Conservation (phyloP, 345 rosid genomes). For the Moringa oleifera region DNA sequence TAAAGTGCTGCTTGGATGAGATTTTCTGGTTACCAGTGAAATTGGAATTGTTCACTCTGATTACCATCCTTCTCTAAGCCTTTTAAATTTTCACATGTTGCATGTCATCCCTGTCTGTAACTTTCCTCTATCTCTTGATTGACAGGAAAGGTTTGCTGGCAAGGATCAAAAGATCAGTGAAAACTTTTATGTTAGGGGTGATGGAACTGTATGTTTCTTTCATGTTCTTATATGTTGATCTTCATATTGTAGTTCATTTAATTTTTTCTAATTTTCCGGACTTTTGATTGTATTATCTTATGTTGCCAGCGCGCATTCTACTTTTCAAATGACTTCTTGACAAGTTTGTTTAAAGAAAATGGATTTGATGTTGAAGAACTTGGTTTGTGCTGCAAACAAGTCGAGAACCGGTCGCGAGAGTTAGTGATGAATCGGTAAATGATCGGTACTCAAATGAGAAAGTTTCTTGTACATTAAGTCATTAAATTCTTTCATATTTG, state of each 20-base stretch:
- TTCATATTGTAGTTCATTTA: conserved; percentile 9
- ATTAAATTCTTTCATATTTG: background rate
- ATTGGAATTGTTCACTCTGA: no score
- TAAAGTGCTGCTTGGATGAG: no score
- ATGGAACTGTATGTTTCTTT: conserved; percentile 80
- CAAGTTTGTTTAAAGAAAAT: conserved; percentile 53
- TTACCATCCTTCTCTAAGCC: no score
- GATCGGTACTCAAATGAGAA: conserved; percentile 3
- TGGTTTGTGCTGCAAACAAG: conserved; percentile 80
- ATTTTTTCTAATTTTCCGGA: conserved; percentile 7
- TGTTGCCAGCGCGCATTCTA: conserved; percentile 80
- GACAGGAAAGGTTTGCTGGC: conserved; percentile 76
- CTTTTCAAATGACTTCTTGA: conserved; percentile 73
- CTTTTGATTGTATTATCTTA: conserved; percentile 5
- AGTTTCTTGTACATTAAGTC: background rate
- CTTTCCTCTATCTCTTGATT: conserved; percentile 11
- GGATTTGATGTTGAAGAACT: conserved; percentile 75
- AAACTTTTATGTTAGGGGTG: conserved; percentile 88
- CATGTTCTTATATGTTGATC: background rate
- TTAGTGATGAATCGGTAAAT: conserved; percentile 74
- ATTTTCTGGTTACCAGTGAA: no score
- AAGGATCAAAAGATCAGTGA: conserved; percentile 89
- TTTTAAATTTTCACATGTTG: background rate
- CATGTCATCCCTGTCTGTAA: conserved; percentile 2
- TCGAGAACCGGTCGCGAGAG: conserved; percentile 84